These are phyloP conservation scores for Stephania cephalantha DNA, from an alignment of 164 flowering plant species.

Conservation along the genomic window DNA sequence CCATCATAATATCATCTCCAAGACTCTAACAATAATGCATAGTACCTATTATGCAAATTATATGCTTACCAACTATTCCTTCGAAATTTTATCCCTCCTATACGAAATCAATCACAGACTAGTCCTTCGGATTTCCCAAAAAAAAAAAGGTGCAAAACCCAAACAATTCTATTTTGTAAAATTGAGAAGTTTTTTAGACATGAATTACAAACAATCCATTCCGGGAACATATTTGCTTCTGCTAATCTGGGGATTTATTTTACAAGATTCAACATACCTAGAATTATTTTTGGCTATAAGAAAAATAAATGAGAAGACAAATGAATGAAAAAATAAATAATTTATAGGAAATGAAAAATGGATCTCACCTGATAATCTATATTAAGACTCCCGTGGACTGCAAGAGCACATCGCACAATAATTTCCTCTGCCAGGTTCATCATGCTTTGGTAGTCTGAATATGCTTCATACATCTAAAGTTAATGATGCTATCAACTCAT, in stretches of 20 bases:
- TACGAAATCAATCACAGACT: neutral
- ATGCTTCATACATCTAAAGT: conserved; percentile 94
- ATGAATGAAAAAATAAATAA: neutral
- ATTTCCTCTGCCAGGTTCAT: conserved; percentile 93
- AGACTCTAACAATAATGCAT: neutral
- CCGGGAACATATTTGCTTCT: neutral
- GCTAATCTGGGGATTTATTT: neutral
- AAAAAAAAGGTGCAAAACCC: neutral
- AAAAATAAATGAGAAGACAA: neutral
- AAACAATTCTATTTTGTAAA: neutral
- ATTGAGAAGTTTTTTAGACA: neutral
- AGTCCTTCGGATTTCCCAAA: neutral
- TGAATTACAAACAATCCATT: neutral
- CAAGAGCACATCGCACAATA: conserved; percentile 76
- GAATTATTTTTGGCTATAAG: neutral
- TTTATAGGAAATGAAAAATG: neutral
- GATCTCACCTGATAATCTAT: conserved; percentile 78
- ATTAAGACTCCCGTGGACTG: conserved; percentile 74
- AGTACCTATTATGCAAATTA: neutral
- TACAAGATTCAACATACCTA: neutral
- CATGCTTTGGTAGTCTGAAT: conserved; percentile 94
- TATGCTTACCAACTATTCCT: neutral
- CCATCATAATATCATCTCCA: neutral
- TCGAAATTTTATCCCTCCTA: neutral
- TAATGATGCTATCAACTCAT: conserved; percentile 1